phyloP scores from a whole-genome alignment of 2,329 filamentous ascomycete species.

The Fusarium sp. region DNA sequence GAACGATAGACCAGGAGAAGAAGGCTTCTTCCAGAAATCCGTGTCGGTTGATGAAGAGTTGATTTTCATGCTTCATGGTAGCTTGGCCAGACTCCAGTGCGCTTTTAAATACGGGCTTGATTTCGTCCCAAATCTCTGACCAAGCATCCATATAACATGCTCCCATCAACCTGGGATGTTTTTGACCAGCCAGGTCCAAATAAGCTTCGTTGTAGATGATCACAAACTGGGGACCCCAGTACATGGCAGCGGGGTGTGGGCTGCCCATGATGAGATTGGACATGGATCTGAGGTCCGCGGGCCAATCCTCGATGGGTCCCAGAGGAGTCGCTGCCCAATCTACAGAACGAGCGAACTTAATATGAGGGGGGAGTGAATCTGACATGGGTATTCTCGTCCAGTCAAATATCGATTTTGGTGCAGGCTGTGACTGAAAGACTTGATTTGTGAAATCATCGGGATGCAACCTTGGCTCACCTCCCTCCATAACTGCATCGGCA shows the following conservation, averaged over 20 bases:
- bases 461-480: slow-evolving; percentile 48
- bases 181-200: slow-evolving; percentile 77
- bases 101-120: slow-evolving; percentile 75
- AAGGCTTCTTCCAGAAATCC: slow-evolving; percentile 82
- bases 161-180: slow-evolving; percentile 83
- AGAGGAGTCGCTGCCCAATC: slow-evolving; percentile 81
- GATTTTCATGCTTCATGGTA: slow-evolving; percentile 87
- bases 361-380: slow-evolving; percentile 74
- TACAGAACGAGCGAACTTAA: slow-evolving; percentile 76
- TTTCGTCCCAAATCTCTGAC: slow-evolving; percentile 79
- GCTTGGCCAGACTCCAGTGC: slow-evolving; percentile 79
- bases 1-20: slow-evolving; percentile 86
- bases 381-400: slow-evolving; percentile 80
- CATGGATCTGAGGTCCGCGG: slow-evolving; percentile 78
- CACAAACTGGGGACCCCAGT: slow-evolving; percentile 79
- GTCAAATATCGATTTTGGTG: slow-evolving; percentile 72
- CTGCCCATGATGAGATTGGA: slow-evolving; percentile 85
- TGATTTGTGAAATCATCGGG: slow-evolving; percentile 59
- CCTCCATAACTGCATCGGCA: slow-evolving; percentile 46
- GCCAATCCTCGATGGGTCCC: slow-evolving; percentile 81
- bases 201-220: slow-evolving; percentile 82
- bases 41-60: slow-evolving; percentile 76
- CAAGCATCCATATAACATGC: slow-evolving; percentile 75
- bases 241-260: slow-evolving; percentile 80
- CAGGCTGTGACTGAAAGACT: slow-evolving; percentile 53